Conservation (phyloP, 768 basidiomycete species). For the Collybia sordida region DNA sequence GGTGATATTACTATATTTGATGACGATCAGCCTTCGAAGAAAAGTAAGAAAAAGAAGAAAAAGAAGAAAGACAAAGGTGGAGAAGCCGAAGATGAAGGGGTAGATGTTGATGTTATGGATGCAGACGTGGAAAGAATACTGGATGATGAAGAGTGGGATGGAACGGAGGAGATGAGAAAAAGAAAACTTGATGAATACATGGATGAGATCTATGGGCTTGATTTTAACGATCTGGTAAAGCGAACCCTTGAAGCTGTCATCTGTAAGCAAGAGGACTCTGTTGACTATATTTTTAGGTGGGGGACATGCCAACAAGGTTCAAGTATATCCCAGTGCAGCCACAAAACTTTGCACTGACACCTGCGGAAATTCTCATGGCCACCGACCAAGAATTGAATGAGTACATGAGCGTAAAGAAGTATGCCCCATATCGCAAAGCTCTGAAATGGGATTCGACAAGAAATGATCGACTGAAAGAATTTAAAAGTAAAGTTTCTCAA, state of each 20-base stretch:
- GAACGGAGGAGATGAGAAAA: constrained; percentile 90
- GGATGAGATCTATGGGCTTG: constrained; percentile 87
- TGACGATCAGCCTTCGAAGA: constrained; percentile 31
- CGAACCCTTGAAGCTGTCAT: constrained; percentile 18
- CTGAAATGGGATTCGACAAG: constrained; percentile 65
- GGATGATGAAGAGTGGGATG: constrained; percentile 75
- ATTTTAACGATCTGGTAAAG: constrained; percentile 95
- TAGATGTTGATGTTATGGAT: constrained; percentile 58
- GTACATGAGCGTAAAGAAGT: constrained; percentile 85
- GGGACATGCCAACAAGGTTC: constrained; percentile 89
- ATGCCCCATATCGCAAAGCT: constrained; percentile 82
- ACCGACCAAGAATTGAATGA: constrained; percentile 92
- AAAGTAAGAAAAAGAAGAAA: constrained; percentile 61
- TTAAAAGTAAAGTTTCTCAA: constrained; percentile 61
- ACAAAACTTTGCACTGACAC: constrained; percentile 66
- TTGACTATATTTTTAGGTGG: constrained; percentile 54
- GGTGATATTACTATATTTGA: constrained; percentile 4
- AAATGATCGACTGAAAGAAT: constrained; percentile 64
- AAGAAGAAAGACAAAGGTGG: constrained; percentile 39
- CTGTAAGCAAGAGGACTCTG: not conserved
- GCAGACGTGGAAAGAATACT: constrained; percentile 38
- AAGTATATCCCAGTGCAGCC: constrained; percentile 76
- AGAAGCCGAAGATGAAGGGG: constrained; percentile 48
- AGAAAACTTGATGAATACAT: constrained; percentile 82
- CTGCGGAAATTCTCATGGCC: constrained; percentile 87